Percentiles rank a stretch among this genome's conserved stretches.
Evolutionary conservation across 2,329 filamentous ascomycete species (phyloP).

Genomic region (Colletotrichum tofieldiae): DNA sequence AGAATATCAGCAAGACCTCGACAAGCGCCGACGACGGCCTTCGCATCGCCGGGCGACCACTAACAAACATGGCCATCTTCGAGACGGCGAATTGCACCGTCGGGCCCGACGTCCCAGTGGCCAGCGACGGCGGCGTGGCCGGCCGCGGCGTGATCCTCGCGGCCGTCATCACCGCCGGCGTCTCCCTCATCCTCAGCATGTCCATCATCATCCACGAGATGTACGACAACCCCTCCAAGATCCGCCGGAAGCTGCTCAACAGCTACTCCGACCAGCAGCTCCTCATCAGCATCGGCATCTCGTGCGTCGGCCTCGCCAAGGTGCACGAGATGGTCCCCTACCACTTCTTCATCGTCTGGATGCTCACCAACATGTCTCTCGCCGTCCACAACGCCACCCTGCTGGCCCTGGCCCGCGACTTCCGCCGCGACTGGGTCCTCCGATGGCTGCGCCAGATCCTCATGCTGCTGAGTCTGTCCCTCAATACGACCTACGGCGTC

Average conservation of each 20-base stretch:
- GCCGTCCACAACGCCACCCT: slow-evolving; percentile 77
- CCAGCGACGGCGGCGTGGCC: slow-evolving; percentile 71
- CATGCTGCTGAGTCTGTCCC: slow-evolving; percentile 76
- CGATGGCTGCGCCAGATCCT: slow-evolving; percentile 76
- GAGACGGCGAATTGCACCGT: slow-evolving; percentile 25
- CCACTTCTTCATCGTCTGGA: slow-evolving; percentile 82
- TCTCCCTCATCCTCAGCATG: slow-evolving; percentile 70
- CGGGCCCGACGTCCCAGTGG: slow-evolving; percentile 55
- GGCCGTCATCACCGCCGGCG: slow-evolving; percentile 75
- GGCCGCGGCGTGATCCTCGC: slow-evolving; percentile 74
- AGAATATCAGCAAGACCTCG: neutral
- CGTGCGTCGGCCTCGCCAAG: slow-evolving; percentile 74
- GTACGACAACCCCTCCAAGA: slow-evolving; percentile 63
- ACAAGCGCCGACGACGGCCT: neutral
- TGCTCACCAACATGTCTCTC: slow-evolving; percentile 75
- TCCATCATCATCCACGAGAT: slow-evolving; percentile 71
- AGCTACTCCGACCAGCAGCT: slow-evolving; percentile 79
- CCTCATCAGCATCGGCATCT: slow-evolving; percentile 78
- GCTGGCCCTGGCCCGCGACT: slow-evolving; percentile 76
- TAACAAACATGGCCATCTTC: slow-evolving; percentile 21
- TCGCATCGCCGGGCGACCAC: neutral
- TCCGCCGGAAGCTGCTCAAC: slow-evolving; percentile 75
- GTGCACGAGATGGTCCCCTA: slow-evolving; percentile 73
- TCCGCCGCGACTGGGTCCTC: slow-evolving; percentile 77
- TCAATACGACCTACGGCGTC: slow-evolving; percentile 70